Percentiles rank a stretch among this genome's conserved stretches.
Evolutionary conservation across 768 basidiomycete genomes (phyloP).

Genomic region (Amanita rimosa): DNA sequence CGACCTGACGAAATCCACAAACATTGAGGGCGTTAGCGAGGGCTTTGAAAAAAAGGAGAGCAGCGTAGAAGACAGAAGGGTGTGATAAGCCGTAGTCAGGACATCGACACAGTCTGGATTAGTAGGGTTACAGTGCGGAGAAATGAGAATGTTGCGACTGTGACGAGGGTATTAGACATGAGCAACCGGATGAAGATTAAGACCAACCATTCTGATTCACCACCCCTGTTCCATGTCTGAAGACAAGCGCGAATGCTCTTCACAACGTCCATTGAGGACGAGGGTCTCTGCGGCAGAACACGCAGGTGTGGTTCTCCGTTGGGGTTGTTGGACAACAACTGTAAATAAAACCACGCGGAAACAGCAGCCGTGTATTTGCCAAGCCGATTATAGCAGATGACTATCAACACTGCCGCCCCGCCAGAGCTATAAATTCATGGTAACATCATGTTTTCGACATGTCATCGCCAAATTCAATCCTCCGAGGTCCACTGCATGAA

Average conservation of each 20-base stretch:
- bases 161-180: conserved; percentile 11
- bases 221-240: conserved; percentile 43
- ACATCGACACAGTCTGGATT: conserved; percentile 41
- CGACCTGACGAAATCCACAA: conserved; percentile 55
- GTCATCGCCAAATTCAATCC: neutral
- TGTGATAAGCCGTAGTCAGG: conserved; percentile 59
- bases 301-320: conserved; percentile 6
- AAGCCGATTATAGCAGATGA: neutral
- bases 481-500: neutral
- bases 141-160: conserved; percentile 53
- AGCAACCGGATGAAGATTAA: conserved; percentile 8
- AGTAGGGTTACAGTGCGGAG: conserved; percentile 47
- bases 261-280: conserved; percentile 45
- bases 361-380: too few relatives aligned
- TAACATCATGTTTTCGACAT: neutral
- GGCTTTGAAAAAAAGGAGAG: conserved; percentile 41
- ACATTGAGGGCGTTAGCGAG: conserved; percentile 33
- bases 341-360: neutral
- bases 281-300: conserved; percentile 2
- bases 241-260: conserved; percentile 38
- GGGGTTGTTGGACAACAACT: neutral
- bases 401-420: neutral
- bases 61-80: conserved; percentile 50
- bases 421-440: neutral
- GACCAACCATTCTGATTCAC: conserved; percentile 52